Evolutionary conservation across 805 yeast species (phyloP).

Genomic region (Kregervanrija delftensis): DNA sequence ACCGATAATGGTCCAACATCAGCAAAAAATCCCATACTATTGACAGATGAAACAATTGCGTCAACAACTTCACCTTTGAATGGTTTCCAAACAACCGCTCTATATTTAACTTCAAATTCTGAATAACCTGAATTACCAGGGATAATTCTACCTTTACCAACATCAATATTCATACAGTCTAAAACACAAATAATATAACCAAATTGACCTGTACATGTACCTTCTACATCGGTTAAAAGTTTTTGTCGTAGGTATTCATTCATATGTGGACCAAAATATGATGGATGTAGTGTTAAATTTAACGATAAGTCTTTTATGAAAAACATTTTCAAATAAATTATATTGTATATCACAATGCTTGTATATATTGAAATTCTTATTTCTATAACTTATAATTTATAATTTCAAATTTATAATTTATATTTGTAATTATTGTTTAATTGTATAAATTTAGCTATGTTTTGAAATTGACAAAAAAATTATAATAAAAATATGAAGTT

Average conservation of each 20-base stretch:
- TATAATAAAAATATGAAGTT: too few relatives aligned
- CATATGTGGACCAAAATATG: slow-evolving; percentile 97
- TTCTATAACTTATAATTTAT: too few relatives aligned
- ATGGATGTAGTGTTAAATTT: slow-evolving; percentile 90
- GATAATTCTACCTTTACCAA: slow-evolving; percentile 86
- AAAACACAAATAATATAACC: slow-evolving; percentile 95
- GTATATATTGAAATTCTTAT: too few relatives aligned
- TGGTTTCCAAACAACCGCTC: slow-evolving; percentile 98
- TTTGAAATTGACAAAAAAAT: too few relatives aligned
- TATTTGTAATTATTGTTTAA: too few relatives aligned
- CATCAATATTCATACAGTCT: slow-evolving; percentile 90
- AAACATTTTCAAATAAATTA: slow-evolving; percentile 17
- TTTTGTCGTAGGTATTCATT: slow-evolving; percentile 86
- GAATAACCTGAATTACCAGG: slow-evolving; percentile 88
- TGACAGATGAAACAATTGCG: slow-evolving; percentile 90
- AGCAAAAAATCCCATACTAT: slow-evolving; percentile 93
- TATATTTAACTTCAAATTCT: slow-evolving; percentile 89
- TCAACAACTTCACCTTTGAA: slow-evolving; percentile 99
- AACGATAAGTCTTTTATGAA: slow-evolving; percentile 78
- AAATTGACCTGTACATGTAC: slow-evolving; percentile 97
- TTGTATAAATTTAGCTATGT: too few relatives aligned
- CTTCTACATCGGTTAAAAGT: slow-evolving; percentile 91
- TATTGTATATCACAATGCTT: too few relatives aligned
- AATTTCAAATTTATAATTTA: too few relatives aligned
- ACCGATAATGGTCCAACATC: slow-evolving; percentile 97